Conservation (phyloP, 768 basidiomycete species). For the Rhizopogon vesiculosus region DNA sequence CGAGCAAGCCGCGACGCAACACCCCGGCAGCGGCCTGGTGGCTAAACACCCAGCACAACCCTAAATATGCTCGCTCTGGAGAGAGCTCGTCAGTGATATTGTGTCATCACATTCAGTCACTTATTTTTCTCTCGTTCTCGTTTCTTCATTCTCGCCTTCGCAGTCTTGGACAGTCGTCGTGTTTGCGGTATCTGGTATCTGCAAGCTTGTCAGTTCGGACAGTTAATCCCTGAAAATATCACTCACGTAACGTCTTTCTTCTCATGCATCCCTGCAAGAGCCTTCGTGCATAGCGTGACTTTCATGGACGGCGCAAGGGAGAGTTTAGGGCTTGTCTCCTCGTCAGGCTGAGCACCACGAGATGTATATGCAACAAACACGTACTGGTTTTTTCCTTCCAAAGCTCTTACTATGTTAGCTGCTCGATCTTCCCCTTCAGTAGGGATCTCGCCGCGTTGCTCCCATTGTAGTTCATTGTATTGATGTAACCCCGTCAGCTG, state of each 20-base stretch:
- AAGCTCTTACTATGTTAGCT: conserved; percentile 28
- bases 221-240: background rate
- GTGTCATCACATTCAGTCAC: conserved; percentile 3
- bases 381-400: conserved; percentile 60
- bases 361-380: conserved; percentile 18
- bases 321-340: conserved; percentile 40
- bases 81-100: conserved; percentile 10
- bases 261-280: conserved; percentile 35
- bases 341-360: conserved; percentile 2
- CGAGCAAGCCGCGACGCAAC: background rate
- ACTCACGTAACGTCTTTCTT: conserved; percentile 49
- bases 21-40: background rate
- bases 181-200: conserved; percentile 55
- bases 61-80: background rate
- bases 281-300: conserved; percentile 51
- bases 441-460: conserved; percentile 24
- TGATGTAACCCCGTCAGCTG: conserved; percentile 60
- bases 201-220: conserved; percentile 7
- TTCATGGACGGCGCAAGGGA: conserved; percentile 65
- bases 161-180: conserved; percentile 54
- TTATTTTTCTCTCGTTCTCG: conserved; percentile 27
- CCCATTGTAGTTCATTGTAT: conserved; percentile 64
- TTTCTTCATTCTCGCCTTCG: conserved; percentile 51
- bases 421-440: conserved; percentile 29
- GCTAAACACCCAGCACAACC: background rate